These are phyloP conservation scores for Dictyostelium purpureum DNA, from an alignment of 78 protist species.

Conservation along the genomic window DNA sequence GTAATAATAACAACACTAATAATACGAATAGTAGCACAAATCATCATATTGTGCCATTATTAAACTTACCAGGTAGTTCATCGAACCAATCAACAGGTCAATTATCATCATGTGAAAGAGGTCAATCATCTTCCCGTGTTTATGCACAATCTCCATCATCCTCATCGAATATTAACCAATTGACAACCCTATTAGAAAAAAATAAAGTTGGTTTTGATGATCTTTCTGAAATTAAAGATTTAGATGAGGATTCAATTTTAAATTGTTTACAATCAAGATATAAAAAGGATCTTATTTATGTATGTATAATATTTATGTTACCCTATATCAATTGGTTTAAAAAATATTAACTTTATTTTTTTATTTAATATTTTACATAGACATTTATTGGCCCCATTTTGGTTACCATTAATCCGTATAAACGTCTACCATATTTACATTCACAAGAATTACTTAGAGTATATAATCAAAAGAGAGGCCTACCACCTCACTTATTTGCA, in stretches of 20 bases:
- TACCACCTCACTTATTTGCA: constrained; percentile 52
- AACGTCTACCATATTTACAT: constrained; percentile 3
- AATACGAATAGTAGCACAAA: background rate
- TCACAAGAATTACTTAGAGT: constrained; percentile 36
- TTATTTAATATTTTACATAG: background rate
- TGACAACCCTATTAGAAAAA: constrained; percentile 21
- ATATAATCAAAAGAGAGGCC: constrained; percentile 34
- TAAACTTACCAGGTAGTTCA: background rate
- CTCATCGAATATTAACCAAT: background rate
- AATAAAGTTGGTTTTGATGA: constrained; percentile 50
- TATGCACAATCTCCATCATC: background rate
- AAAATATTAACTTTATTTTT: background rate
- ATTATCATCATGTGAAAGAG: constrained; percentile 5
- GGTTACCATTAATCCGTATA: constrained; percentile 51
- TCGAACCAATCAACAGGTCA: background rate
- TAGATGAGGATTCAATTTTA: constrained; percentile 30
- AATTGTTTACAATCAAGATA: constrained; percentile 42
- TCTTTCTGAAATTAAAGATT: constrained; percentile 35
- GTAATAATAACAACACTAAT: background rate
- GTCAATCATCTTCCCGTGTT: background rate
- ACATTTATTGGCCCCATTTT: constrained; percentile 48
- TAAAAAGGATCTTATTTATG: constrained; percentile 65
- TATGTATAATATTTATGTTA: background rate
- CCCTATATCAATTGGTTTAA: no score
- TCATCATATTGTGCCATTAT: background rate